Percentiles rank a stretch among this genome's conserved stretches.
phyloP scores from a whole-genome alignment of 2,329 filamentous ascomycete genomes.

The Colletotrichum sp. region DNA sequence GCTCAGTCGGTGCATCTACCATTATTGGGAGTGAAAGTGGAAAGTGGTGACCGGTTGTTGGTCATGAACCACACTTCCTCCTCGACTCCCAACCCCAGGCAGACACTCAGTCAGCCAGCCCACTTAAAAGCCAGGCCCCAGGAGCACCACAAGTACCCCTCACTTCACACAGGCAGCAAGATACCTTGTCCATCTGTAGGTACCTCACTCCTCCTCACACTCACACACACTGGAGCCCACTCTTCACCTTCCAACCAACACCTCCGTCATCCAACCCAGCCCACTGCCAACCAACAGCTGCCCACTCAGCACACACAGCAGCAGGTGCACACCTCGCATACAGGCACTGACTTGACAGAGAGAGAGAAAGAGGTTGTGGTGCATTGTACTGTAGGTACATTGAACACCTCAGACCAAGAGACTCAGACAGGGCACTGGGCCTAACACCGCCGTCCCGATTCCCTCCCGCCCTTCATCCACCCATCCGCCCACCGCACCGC shows the following conservation, averaged over 20 bases:
- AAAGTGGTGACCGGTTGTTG: background rate
- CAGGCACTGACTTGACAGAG: background rate
- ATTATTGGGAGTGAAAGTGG: background rate
- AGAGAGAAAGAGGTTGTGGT: background rate
- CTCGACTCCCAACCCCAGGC: background rate
- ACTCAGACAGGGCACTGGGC: background rate
- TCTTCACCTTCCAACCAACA: background rate
- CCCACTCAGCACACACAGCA: background rate
- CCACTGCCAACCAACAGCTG: background rate
- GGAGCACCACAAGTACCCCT: background rate
- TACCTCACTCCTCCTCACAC: background rate
- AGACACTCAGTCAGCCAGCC: background rate
- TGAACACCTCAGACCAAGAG: background rate
- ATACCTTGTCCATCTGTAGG: background rate
- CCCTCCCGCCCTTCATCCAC: background rate
- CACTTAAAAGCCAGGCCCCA: background rate
- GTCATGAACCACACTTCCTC: background rate
- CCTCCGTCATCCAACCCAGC: background rate
- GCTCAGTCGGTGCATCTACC: background rate
- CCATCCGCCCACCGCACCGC: background rate
- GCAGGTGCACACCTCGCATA: background rate
- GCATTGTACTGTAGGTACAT: background rate
- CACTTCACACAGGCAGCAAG: background rate
- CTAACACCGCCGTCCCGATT: background rate
- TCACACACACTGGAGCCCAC: background rate